These are phyloP conservation scores for Ustulina deusta DNA, from an alignment of 2,329 filamentous ascomycete species.

Conservation along the genomic window DNA sequence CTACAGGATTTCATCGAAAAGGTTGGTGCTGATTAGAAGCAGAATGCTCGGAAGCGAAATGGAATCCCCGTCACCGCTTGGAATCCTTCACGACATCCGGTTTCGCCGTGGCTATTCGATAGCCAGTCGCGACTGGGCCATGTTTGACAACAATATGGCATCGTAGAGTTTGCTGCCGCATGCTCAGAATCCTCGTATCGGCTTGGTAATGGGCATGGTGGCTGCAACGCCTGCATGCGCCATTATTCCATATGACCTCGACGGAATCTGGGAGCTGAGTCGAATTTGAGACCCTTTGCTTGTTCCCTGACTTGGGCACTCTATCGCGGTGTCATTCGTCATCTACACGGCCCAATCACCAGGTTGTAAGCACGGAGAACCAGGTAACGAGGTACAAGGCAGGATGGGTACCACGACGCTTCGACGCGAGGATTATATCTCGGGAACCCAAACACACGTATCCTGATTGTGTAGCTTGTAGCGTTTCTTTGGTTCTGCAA, in stretches of 20 bases:
- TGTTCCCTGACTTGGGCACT: background rate
- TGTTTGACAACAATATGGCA: background rate
- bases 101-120: constrained; percentile 13
- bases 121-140: background rate
- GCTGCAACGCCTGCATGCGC: background rate
- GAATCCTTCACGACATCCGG: constrained; percentile 21
- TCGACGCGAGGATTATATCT: background rate
- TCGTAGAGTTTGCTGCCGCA: background rate
- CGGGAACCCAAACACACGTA: background rate
- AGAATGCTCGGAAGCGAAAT: constrained; percentile 12
- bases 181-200: constrained; percentile 2
- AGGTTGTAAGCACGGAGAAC: background rate
- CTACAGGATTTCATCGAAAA: constrained; percentile 27
- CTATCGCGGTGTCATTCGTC: background rate
- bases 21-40: background rate
- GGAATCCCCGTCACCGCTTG: background rate
- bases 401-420: background rate
- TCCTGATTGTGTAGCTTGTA: background rate
- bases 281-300: constrained; percentile 9
- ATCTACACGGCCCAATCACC: background rate
- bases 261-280: constrained; percentile 2
- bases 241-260: constrained; percentile 6
- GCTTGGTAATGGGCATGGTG: background rate
- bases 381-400: background rate
- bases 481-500: background rate